Evolutionary conservation across 208 protist species (phyloP).

Genomic region (Acanthamoeba healyi): DNA sequence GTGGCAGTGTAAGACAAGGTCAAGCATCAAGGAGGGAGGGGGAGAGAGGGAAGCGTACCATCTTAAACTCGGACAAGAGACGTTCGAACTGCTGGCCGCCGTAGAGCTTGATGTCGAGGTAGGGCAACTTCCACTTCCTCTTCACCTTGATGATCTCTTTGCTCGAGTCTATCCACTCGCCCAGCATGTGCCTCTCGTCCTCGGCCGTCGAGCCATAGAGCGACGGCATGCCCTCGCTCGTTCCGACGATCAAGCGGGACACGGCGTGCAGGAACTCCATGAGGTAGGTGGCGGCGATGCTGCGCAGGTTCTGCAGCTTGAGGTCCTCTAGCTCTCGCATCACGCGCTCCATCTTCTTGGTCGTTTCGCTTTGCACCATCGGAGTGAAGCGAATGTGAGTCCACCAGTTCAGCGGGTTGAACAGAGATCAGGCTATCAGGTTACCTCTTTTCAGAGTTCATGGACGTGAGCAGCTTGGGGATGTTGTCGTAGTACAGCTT

Average conservation of each 20-base stretch:
- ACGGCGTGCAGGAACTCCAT: constrained; percentile 86
- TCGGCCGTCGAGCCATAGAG: constrained; percentile 85
- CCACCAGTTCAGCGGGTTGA: no score
- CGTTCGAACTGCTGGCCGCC: constrained; percentile 89
- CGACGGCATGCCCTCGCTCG: constrained; percentile 81
- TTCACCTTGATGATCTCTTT: constrained; percentile 82
- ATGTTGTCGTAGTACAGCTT: constrained; percentile 80
- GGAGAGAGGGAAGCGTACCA: background rate
- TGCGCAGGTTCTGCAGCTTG: constrained; percentile 72
- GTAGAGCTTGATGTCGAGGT: constrained; percentile 85
- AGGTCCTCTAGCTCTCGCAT: constrained; percentile 37
- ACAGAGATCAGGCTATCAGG: no score
- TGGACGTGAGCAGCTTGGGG: constrained; percentile 78
- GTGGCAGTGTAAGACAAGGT: background rate
- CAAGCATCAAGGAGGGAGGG: no score
- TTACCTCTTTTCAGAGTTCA: constrained; percentile 67
- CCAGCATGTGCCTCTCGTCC: constrained; percentile 76
- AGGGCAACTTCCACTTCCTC: constrained; percentile 78
- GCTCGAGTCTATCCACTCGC: constrained; percentile 83
- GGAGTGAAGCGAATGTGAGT: background rate
- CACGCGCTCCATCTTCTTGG: constrained; percentile 27
- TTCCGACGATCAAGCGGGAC: constrained; percentile 77
- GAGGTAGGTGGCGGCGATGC: constrained; percentile 81
- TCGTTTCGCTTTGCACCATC: background rate
- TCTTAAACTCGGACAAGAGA: constrained; percentile 85